A percentile compares a stretch with the other conserved stretches of the same genome.
Evolutionary conservation across 495 filamentous ascomycete species (phyloP).

Genomic region (Penicillium manginii): DNA sequence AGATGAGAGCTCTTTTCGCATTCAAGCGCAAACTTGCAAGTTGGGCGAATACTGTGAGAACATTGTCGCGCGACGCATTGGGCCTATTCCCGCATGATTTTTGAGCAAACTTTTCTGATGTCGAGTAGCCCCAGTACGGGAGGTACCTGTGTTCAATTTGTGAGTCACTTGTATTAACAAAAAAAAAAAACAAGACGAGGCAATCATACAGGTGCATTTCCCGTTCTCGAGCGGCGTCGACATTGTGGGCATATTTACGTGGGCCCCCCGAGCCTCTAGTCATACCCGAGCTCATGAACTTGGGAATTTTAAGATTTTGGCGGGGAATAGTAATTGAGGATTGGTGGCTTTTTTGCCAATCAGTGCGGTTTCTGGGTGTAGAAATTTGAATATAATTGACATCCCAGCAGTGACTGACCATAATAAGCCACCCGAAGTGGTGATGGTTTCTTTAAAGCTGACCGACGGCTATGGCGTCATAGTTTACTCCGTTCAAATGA

Average conservation of each 20-base stretch:
- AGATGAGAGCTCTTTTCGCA: constrained; percentile 41
- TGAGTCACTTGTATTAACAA: background rate
- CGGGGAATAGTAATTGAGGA: background rate
- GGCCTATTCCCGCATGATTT: constrained; percentile 16
- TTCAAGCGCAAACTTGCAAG: constrained; percentile 45
- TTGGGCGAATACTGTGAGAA: constrained; percentile 51
- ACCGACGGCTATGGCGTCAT: background rate
- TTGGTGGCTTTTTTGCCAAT: background rate
- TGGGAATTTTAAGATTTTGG: background rate
- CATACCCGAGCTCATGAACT: background rate
- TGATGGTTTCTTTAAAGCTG: background rate
- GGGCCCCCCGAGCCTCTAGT: constrained; percentile 9
- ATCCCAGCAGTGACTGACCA: background rate
- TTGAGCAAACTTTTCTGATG: constrained; percentile 21
- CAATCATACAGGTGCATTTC: constrained; percentile 25
- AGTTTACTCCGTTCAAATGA: background rate
- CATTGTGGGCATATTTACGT: constrained; percentile 24
- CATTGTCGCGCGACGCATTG: constrained; percentile 21
- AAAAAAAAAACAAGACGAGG: background rate
- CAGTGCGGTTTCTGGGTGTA: background rate
- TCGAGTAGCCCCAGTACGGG: constrained; percentile 23
- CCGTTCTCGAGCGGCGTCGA: constrained; percentile 22
- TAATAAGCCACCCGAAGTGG: background rate
- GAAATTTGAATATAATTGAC: too few species aligned
- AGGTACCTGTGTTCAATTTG: constrained; percentile 12